These are phyloP conservation scores for Penicillium freii DNA, from an alignment of 2,329 filamentous ascomycete genomes.

Conservation along the genomic window DNA sequence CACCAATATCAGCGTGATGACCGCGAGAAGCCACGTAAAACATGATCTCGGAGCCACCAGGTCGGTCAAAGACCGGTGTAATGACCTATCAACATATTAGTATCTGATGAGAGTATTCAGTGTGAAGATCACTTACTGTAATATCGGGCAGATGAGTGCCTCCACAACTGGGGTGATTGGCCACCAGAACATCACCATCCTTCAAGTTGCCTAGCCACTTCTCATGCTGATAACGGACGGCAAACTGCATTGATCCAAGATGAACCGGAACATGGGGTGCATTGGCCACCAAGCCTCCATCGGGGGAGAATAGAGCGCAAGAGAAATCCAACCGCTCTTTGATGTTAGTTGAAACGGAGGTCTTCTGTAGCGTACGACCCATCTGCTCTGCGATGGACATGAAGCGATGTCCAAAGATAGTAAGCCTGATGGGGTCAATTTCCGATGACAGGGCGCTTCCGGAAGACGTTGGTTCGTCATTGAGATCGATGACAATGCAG, in stretches of 20 bases:
- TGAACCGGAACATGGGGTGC: constrained; percentile 79
- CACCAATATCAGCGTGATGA: constrained; percentile 82
- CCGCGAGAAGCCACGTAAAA: constrained; percentile 80
- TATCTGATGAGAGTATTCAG: background rate
- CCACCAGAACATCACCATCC: constrained; percentile 76
- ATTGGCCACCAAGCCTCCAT: constrained; percentile 66
- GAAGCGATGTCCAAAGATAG: constrained; percentile 57
- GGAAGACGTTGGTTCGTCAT: constrained; percentile 50
- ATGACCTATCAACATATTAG: constrained; percentile 48
- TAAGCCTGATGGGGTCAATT: constrained; percentile 54
- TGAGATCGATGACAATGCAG: constrained; percentile 84
- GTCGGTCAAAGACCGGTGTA: constrained; percentile 69
- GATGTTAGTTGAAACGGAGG: constrained; percentile 64
- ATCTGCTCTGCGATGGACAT: constrained; percentile 62
- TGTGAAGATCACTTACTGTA: constrained; percentile 53
- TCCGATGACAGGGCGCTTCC: constrained; percentile 21
- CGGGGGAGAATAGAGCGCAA: constrained; percentile 74
- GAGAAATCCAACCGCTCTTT: constrained; percentile 85
- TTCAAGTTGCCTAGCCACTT: constrained; percentile 78
- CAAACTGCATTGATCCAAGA: constrained; percentile 81
- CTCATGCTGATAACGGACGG: constrained; percentile 72
- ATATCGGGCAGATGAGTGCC: constrained; percentile 83
- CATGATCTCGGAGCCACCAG: constrained; percentile 65
- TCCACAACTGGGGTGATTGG: constrained; percentile 80
- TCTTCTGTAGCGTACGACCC: constrained; percentile 57